Evolutionary conservation across 176 grass and related monocot species (phyloP).

Genomic region (Bromus sterilis): DNA sequence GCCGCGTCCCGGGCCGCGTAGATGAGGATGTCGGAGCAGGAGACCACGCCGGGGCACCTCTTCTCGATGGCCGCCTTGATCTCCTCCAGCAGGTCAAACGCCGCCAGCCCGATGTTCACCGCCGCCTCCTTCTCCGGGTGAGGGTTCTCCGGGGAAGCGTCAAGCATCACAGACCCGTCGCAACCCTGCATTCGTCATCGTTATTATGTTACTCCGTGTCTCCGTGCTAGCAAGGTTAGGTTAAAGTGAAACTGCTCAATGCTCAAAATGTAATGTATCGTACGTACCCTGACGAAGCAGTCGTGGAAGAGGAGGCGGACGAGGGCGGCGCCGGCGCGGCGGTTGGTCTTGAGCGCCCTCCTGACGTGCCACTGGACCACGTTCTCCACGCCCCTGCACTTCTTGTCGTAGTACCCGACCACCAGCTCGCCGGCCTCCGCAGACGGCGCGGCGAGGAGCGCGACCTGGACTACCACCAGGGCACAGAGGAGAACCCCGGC

Average conservation of each 20-base stretch:
- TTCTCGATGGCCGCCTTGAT: constrained; percentile 44
- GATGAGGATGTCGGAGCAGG: constrained; percentile 59
- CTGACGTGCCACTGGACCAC: constrained; percentile 24
- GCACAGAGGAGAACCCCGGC: constrained; percentile 11
- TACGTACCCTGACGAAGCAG: constrained; percentile 55
- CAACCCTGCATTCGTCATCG: constrained; percentile 28
- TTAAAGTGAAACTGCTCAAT: too few relatives aligned
- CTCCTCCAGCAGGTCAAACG: constrained; percentile 55
- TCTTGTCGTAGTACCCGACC: constrained; percentile 43
- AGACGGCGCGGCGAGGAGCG: constrained; percentile 2
- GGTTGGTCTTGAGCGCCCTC: constrained; percentile 31
- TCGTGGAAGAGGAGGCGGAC: constrained; percentile 68
- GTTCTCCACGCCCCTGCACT: constrained; percentile 33
- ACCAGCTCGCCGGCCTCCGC: not conserved
- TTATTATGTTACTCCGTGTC: too few relatives aligned
- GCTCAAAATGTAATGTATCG: too few relatives aligned
- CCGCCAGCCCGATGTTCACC: constrained; percentile 35
- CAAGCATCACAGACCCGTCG: constrained; percentile 50
- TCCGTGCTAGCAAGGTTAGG: not conserved
- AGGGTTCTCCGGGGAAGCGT: constrained; percentile 20
- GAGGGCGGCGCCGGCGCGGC: constrained; percentile 37
- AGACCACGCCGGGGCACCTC: constrained; percentile 43
- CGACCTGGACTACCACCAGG: constrained; percentile 19
- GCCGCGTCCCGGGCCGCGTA: constrained; percentile 48
- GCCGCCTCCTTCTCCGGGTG: constrained; percentile 43